These are phyloP conservation scores for Bonnemaisonia californica DNA, from an alignment of 31 red algal genomes.

Conservation along the genomic window DNA sequence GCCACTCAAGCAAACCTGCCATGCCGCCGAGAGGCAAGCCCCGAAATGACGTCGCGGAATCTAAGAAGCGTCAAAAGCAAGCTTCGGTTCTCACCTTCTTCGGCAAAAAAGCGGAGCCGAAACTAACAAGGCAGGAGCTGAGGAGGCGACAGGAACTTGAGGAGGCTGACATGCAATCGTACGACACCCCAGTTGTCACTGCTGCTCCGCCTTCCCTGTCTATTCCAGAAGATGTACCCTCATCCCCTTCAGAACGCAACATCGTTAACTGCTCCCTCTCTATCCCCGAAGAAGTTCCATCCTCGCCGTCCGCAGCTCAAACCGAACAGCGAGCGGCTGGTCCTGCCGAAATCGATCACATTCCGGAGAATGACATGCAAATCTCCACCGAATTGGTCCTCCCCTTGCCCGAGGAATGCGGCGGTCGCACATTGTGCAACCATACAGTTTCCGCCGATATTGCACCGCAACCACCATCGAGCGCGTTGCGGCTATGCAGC, in stretches of 20 bases:
- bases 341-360: background rate
- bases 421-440: background rate
- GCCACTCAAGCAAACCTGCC: no score
- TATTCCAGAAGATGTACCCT: background rate
- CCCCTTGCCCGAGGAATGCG: background rate
- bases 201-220: no score
- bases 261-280: background rate
- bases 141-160: background rate
- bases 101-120: background rate
- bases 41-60: background rate
- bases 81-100: constrained; percentile 41
- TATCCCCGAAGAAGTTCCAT: background rate
- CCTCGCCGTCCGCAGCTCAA: background rate
- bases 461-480: background rate
- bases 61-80: constrained; percentile 22
- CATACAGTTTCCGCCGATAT: background rate
- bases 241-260: background rate
- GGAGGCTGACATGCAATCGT: background rate
- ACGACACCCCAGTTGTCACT: background rate
- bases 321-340: background rate
- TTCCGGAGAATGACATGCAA: background rate
- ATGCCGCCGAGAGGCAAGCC: constrained; percentile 30
- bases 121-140: background rate
- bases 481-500: background rate
- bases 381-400: background rate